Base-by-base conservation (phyloP, 164 flowering plant genomes). In the Dillenia suffruticosa region DNA sequence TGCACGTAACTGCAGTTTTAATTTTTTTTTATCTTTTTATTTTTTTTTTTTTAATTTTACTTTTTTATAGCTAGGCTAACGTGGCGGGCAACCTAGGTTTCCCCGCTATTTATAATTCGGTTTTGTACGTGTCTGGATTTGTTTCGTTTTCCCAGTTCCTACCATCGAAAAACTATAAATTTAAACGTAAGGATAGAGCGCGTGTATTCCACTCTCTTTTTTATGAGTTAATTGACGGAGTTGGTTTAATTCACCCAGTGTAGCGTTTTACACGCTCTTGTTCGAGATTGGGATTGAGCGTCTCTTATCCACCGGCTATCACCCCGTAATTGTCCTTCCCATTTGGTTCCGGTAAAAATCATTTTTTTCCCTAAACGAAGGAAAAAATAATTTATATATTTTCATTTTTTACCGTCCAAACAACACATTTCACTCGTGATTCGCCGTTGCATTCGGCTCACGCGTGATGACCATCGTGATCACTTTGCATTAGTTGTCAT, bases 11-110 rank as follows among this genome's bases (percentile, higher is more conserved):
- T 12, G 19, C 12, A 57, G 12, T 17, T 43, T 17, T 58, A 49
- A 9, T 9, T 57, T 44, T 11, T 26, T 62, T 63, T 49, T 19
- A 1, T 12, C 63, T 57, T 50, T 47, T 44, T 2, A 9, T 12
- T 52, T 62, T 8, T 17, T 49, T 62, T 68, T 63, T 56, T 17
- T 44, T 46, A 63, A n/a, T n/a, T n/a, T 8, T 40, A 48, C 58
- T 68, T 64, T 56, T 17, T 44, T 46, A 63, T 54, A 63, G 60
- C 55, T 56, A 48, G 48, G 17, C 56, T 56, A 48, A 64, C 55
- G 32, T 56, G 55, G 60, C 22, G 12, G 13, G 46, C 46, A 32
- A 43, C 54, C 61, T 64, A 32, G 67, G 50, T 22, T 24, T 16
- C 49, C 16, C 54, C 61, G 67, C 67, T 15, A 26, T 46, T 43